Evolutionary conservation across 495 filamentous ascomycete genomes (phyloP).

Genomic region (Penicillium steckii): DNA sequence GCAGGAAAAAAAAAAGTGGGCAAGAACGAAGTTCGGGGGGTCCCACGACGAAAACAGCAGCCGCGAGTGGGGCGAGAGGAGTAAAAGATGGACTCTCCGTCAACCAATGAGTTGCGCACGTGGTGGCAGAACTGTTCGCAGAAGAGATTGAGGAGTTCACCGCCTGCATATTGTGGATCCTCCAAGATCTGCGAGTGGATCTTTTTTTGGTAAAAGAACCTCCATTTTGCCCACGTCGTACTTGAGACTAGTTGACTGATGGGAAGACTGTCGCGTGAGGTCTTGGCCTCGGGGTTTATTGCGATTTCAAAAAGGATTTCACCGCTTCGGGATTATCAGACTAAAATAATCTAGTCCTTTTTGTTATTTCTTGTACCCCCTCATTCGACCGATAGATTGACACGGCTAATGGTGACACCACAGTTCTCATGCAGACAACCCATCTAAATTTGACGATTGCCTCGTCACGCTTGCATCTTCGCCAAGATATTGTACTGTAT

Average conservation of each 20-base stretch:
- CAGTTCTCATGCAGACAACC: background rate
- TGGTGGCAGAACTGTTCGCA: constrained; percentile 22
- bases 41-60: constrained; percentile 6
- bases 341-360: too few relatives aligned
- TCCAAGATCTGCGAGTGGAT: constrained; percentile 4
- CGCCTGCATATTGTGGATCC: constrained; percentile 1
- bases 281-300: too few relatives aligned
- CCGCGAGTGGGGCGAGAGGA: background rate
- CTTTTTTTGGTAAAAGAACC: background rate
- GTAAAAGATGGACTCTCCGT: background rate
- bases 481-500: too few relatives aligned
- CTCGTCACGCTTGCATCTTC: background rate
- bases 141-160: background rate
- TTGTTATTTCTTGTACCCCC: background rate
- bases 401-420: background rate
- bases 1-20: constrained; percentile 8
- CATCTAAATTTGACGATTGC: background rate
- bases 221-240: background rate
- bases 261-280: constrained; percentile 5
- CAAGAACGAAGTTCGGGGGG: background rate
- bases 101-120: constrained; percentile 23
- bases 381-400: background rate
- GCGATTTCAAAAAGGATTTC: too few relatives aligned
- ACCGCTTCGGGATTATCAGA: too few relatives aligned
- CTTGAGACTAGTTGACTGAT: too few relatives aligned